These are phyloP conservation scores for Papilionanthe hybrid DNA, from an alignment of 116 monocot species.

Conservation along the genomic window DNA sequence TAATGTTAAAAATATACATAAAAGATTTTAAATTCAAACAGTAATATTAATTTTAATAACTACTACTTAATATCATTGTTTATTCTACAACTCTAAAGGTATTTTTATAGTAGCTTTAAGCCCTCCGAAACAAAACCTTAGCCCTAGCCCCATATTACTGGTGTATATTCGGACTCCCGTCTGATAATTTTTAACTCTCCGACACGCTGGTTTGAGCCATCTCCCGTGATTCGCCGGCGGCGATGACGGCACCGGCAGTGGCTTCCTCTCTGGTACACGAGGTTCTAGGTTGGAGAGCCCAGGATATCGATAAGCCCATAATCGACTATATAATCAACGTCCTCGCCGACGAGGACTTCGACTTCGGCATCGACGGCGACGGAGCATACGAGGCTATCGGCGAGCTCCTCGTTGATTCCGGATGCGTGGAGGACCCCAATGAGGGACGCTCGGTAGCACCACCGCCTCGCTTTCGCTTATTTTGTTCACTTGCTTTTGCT, in stretches of 20 bases:
- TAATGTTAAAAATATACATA: too few species aligned
- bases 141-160: too few species aligned
- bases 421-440: constrained; percentile 62
- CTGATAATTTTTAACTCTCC: too few species aligned
- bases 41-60: too few species aligned
- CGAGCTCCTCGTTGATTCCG: constrained; percentile 88
- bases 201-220: background rate
- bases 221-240: background rate
- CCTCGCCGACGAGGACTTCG: constrained; percentile 99
- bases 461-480: background rate
- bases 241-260: constrained; percentile 26
- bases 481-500: background rate
- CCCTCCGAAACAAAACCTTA: too few species aligned
- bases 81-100: too few species aligned
- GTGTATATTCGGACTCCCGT: too few species aligned
- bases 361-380: constrained; percentile 87
- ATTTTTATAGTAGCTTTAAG: too few species aligned
- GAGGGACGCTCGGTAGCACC: constrained; percentile 63
- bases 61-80: too few species aligned
- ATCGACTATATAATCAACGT: constrained; percentile 96
- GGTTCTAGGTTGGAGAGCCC: constrained; percentile 47
- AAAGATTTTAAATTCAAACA: too few species aligned
- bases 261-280: constrained; percentile 78
- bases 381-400: constrained; percentile 89
- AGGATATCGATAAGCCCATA: constrained; percentile 84